Base-by-base conservation (phyloP, 257 asterid genomes). In the Verbena officinalis region DNA sequence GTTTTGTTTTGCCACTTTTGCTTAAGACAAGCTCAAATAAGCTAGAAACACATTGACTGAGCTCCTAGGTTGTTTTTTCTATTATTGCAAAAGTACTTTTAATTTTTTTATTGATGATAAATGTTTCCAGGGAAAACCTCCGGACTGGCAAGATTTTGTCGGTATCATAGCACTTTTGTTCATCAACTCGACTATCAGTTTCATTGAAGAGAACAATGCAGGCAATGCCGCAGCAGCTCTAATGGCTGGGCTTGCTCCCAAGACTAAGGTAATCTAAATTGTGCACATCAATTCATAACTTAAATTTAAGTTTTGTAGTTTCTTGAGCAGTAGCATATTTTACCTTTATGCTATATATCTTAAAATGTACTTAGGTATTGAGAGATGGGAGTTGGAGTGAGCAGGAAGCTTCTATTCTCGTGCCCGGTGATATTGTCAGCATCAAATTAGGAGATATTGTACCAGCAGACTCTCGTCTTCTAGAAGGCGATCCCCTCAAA, bases 391-490 rank as follows among this genome's bases (percentile, higher is more conserved):
- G 66, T 24, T 90, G 97, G 97, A 64, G 76, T 13, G 97, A 90
- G 80, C 85, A 85, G 55, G 97, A 90, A 1, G 97, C 97, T 6
- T 58, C 92, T 1, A 75, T 85, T 24, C 81, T 90, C 10, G 97
- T 87, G 0, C 97, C 97, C 0, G 97, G 97, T 1, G 97, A 90
- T 51, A 75, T 90, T 5, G 38, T 90, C 1, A 90, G 96, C 77
- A 84, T 90, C 67, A 90, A 87, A 63, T 57, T 90, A 4, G 97
- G 97, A 15, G 97, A 87, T 65, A 90, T 90, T 2, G 38, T 90
- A 15, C 96, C 96, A 0, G 97, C 97, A 0, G 97, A 90, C 68
- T 85, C 91, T 58, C 91, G 97, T 9, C 87, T 90, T 22, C 80
- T 90, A 0, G 94, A 87, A 63, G 97, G 97, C 7, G 97, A 90